phyloP scores from a whole-genome alignment of 1,284 basidiomycete genomes.

The Cystobasidiaceae sp. region DNA sequence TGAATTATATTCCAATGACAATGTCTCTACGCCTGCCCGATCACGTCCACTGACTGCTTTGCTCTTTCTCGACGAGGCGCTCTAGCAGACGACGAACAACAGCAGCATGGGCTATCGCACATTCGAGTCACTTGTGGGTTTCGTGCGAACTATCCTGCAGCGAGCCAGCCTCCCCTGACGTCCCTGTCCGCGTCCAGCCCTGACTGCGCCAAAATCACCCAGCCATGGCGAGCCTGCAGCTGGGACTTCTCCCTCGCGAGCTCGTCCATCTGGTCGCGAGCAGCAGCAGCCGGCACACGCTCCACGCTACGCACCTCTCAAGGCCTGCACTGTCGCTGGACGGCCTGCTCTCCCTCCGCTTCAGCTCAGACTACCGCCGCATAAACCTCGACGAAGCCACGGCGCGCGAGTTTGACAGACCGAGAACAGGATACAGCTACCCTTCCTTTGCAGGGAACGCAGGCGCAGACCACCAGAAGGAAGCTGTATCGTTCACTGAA shows the following conservation, averaged over 20 bases:
- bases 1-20: too few species aligned
- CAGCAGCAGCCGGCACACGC: not conserved
- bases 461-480: not conserved
- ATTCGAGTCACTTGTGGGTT: not conserved
- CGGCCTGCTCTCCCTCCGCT: not conserved
- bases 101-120: not conserved
- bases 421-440: slow-evolving; percentile 11
- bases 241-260: slow-evolving; percentile 27
- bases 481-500: slow-evolving; percentile 17
- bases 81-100: not conserved
- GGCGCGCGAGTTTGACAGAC: slow-evolving; percentile 30
- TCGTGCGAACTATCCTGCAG: not conserved
- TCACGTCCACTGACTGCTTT: not conserved
- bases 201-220: too few species aligned
- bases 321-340: too few species aligned
- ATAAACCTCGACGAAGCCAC: slow-evolving; percentile 6
- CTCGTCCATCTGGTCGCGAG: slow-evolving; percentile 18
- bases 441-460: not conserved
- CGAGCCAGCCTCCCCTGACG: too few species aligned
- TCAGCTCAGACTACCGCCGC: slow-evolving; percentile 22
- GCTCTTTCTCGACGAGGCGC: not conserved
- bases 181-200: too few species aligned
- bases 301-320: not conserved
- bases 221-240: slow-evolving; percentile 19
- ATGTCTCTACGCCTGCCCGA: not conserved